Percentiles rank a stretch among this genome's conserved stretches.
phyloP scores from a whole-genome alignment of 2,329 filamentous ascomycete species.

The Trichoderma sp. region DNA sequence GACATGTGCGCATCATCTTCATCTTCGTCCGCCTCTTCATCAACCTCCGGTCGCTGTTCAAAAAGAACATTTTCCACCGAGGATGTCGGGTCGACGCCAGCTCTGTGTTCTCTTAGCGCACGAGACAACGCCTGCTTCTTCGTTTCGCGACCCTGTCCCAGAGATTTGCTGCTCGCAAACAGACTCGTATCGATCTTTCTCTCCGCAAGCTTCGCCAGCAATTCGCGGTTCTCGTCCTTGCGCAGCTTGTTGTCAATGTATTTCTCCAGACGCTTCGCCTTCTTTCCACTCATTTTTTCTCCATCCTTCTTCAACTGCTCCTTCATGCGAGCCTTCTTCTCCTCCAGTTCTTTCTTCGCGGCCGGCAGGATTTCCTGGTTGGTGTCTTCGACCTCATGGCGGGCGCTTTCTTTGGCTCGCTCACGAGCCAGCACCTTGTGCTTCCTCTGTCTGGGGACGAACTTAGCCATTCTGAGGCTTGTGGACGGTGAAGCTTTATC shows the following conservation, averaged over 20 bases:
- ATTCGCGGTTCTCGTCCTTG: slow-evolving; percentile 84
- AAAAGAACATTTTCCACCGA: slow-evolving; percentile 57
- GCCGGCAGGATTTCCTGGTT: slow-evolving; percentile 38
- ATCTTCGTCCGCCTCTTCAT: slow-evolving; percentile 30
- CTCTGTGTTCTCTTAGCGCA: slow-evolving; percentile 62
- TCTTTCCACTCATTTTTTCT: slow-evolving; percentile 60
- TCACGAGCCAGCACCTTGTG: slow-evolving; percentile 66
- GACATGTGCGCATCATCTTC: slow-evolving; percentile 22
- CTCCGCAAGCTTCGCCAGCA: slow-evolving; percentile 79
- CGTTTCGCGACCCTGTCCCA: slow-evolving; percentile 70
- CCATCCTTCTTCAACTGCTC: slow-evolving; percentile 52
- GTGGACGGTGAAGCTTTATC: slow-evolving; percentile 1
- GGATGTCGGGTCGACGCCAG: slow-evolving; percentile 57
- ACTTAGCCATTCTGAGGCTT: slow-evolving; percentile 48
- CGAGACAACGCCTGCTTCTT: slow-evolving; percentile 67
- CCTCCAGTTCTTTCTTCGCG: slow-evolving; percentile 51
- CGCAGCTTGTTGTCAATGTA: slow-evolving; percentile 85
- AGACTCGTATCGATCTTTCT: slow-evolving; percentile 78
- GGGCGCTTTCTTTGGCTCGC: slow-evolving; percentile 46
- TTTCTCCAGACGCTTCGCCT: slow-evolving; percentile 65
- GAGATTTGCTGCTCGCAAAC: slow-evolving; percentile 71
- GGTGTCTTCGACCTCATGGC: slow-evolving; percentile 39
- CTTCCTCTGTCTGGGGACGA: slow-evolving; percentile 64
- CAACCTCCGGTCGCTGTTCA: slow-evolving; percentile 35
- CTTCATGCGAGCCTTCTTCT: slow-evolving; percentile 55